These are phyloP conservation scores for Lasiodiplodia gonubiensis DNA, from an alignment of 2,329 filamentous ascomycete species.

Conservation along the genomic window DNA sequence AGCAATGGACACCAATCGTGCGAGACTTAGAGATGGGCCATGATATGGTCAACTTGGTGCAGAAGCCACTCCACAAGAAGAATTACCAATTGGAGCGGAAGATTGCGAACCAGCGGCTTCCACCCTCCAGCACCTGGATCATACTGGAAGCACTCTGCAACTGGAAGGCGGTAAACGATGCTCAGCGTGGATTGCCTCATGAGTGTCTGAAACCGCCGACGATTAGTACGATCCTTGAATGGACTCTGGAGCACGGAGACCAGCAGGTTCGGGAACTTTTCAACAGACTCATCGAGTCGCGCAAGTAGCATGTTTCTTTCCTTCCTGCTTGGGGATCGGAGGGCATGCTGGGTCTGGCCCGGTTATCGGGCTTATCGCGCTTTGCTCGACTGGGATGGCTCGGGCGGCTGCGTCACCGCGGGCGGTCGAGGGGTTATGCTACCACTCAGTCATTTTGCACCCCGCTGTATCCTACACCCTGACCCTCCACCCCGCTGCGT, in stretches of 20 bases:
- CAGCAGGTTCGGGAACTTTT: not conserved
- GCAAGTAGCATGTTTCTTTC: not conserved
- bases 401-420: constrained; percentile 24
- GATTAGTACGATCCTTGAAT: not conserved
- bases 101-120: not conserved
- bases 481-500: constrained; percentile 8
- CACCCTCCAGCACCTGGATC: not conserved
- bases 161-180: not conserved
- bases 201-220: not conserved
- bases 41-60: not conserved
- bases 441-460: constrained; percentile 23
- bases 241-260: not conserved
- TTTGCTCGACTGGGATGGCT: not conserved
- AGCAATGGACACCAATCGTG: constrained; percentile 1
- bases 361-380: constrained; percentile 7
- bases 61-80: not conserved
- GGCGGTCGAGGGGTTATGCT: constrained; percentile 17
- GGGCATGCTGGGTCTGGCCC: not conserved
- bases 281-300: not conserved
- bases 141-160: constrained; percentile 2
- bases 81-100: not conserved
- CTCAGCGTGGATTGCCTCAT: not conserved
- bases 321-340: too few relatives aligned
- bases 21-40: not conserved
- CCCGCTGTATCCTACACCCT: constrained; percentile 10